A percentile compares a stretch with the other conserved stretches of the same genome.
Conservation (phyloP, 768 basidiomycete species). For the Lactarius quietus region DNA sequence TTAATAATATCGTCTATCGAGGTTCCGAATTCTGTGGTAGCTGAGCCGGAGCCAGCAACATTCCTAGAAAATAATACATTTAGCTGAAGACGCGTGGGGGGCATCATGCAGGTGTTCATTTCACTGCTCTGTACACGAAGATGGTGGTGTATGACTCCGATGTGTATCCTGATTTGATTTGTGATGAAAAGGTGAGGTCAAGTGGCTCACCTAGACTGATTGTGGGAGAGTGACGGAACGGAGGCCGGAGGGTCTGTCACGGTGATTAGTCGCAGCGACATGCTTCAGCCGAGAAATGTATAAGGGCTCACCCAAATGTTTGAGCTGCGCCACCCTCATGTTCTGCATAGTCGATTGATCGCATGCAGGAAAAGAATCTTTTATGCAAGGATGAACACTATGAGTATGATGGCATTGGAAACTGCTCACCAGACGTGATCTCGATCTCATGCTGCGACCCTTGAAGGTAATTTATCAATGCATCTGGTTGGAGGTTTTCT, state of each 20-base stretch:
- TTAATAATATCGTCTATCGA: not conserved
- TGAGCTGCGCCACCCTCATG: not conserved
- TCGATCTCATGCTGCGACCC: too few species aligned
- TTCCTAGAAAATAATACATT: not conserved
- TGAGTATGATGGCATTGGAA: too few species aligned
- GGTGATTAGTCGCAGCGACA: not conserved
- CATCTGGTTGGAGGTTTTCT: too few species aligned
- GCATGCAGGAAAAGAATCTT: too few species aligned
- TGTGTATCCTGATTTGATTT: not conserved
- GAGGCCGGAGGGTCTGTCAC: not conserved
- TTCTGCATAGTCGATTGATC: too few species aligned
- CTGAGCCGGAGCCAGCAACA: not conserved
- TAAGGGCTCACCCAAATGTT: not conserved
- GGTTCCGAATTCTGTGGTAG: not conserved
- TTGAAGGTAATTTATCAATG: too few species aligned
- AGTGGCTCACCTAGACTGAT: not conserved
- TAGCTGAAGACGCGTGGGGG: not conserved
- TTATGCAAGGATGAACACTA: too few species aligned
- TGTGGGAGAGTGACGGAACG: not conserved
- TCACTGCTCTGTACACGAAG: not conserved
- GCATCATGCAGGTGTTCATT: not conserved
- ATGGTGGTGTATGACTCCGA: not conserved
- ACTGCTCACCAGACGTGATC: too few species aligned
- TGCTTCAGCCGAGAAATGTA: not conserved
- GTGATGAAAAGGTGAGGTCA: not conserved